These are phyloP conservation scores for Kalmusia sp. DNA, from an alignment of 2,329 filamentous ascomycete genomes.

Conservation along the genomic window DNA sequence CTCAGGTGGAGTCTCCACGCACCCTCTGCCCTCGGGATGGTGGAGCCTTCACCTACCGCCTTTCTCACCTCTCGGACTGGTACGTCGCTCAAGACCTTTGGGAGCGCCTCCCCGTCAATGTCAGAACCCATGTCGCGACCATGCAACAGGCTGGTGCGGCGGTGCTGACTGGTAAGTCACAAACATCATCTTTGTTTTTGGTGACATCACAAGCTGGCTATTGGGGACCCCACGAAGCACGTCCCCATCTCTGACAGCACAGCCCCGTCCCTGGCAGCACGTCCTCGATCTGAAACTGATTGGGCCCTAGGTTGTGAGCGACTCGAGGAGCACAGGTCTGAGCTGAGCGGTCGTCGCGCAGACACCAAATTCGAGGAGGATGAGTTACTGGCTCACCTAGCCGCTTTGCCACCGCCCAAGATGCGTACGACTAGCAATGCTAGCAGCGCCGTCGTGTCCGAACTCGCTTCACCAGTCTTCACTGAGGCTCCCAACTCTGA, in stretches of 20 bases:
- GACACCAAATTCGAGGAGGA: constrained; percentile 28
- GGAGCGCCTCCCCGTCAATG: constrained; percentile 42
- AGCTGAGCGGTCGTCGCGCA: constrained; percentile 16
- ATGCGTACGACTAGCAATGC: constrained; percentile 36
- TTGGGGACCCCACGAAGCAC: constrained; percentile 8
- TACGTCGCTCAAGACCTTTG: constrained; percentile 46
- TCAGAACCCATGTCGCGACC: constrained; percentile 42
- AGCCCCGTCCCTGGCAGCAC: background rate
- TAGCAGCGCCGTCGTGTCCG: constrained; percentile 38
- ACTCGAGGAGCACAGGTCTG: constrained; percentile 34
- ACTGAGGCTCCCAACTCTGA: constrained; percentile 30
- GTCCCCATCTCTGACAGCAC: background rate
- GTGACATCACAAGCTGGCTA: constrained; percentile 17
- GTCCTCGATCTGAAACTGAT: constrained; percentile 17
- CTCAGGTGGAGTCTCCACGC: constrained; percentile 36
- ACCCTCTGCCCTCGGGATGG: constrained; percentile 42
- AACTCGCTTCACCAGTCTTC: constrained; percentile 31
- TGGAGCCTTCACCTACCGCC: constrained; percentile 47
- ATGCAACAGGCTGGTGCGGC: constrained; percentile 55
- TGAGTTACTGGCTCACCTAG: constrained; percentile 30
- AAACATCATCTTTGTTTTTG: constrained; percentile 10
- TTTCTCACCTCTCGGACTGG: constrained; percentile 48
- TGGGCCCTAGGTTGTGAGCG: constrained; percentile 35
- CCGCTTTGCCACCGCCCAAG: constrained; percentile 33
- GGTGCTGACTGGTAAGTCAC: constrained; percentile 49